Conservation (phyloP, 2,329 filamentous ascomycete genomes). For the Berkeleyomyces rouxiae region DNA sequence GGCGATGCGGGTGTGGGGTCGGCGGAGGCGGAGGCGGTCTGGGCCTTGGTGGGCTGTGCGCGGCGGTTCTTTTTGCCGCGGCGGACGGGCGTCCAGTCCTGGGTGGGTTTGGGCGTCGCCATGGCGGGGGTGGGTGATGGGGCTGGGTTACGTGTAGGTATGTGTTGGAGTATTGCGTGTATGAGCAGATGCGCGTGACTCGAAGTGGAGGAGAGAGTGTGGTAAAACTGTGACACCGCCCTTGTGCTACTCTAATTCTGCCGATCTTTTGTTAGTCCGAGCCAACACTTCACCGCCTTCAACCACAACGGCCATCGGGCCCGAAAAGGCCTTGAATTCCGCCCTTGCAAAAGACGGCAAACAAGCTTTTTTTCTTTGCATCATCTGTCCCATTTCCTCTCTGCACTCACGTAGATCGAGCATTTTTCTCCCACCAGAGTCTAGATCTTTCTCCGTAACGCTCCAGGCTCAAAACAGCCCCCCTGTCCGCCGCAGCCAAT, state of each 20-base stretch:
- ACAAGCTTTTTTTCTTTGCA: not conserved
- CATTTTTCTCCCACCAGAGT: not conserved
- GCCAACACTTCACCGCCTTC: not conserved
- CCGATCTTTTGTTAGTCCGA: not conserved
- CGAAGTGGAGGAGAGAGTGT: not conserved
- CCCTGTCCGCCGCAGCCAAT: not conserved
- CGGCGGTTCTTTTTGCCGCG: not conserved
- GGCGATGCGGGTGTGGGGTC: not conserved
- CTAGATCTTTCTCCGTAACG: not conserved
- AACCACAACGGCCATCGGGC: not conserved
- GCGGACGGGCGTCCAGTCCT: constrained; percentile 6
- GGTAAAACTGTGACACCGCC: not conserved
- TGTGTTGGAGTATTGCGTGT: not conserved
- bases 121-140: not conserved
- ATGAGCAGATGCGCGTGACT: not conserved
- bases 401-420: not conserved
- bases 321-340: not conserved
- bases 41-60: not conserved
- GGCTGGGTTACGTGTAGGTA: not conserved
- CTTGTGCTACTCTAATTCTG: not conserved
- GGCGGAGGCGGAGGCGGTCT: not conserved
- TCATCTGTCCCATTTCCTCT: not conserved
- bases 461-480: not conserved
- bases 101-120: not conserved
- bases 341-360: not conserved